Evolutionary conservation across 2,329 filamentous ascomycete species (phyloP), one percentile per base, ranked within the genome.

Genomic region (Podosphaera xanthii): DNA sequence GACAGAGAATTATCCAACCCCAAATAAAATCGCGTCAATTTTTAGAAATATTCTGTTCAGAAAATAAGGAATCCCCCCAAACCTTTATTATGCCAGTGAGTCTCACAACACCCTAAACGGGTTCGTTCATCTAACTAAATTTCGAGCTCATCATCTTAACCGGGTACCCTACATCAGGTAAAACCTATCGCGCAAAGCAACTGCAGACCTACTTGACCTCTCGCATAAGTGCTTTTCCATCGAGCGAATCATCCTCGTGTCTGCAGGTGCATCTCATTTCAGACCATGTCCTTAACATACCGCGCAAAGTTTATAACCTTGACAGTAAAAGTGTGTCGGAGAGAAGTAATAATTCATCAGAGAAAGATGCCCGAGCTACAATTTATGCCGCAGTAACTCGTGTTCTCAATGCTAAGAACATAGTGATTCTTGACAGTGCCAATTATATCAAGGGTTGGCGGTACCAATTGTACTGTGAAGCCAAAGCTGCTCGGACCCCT

Each of bases 391-490:
- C 87, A 61, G 83, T 91, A 53, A 91, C 91, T 74, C 77, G 87
- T 50, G 77, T 82, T 56, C 75, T 94, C 36, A 81, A 78, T 61
- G 78, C 81, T 60, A 80, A 81, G 66, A 84, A 87, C 67, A 81
- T 94, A 60, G 85, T 92, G 58, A 80, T 94, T 54, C 79, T 88
- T 14, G 87, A 94, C 69, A 82, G 83, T 1, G 73, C 87, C 61
- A 92, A 92, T 71, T 94, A 92, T 71, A 94, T 94, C 72, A 92
- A 92, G 70, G 87, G 87, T 44, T 92, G 86, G 79, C 77, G 87
- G 56, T 94, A 94, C 69, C 87, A 94, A 74, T 74, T 94, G 31
- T 84, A 84, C 70, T 91, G 87, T 72, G 87, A 92, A 71, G 81
- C 87, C 44, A 92, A 92, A 71, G 87, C 87, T 55, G 73, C 86